These are phyloP conservation scores for Avicennia marina DNA, from an alignment of 257 asterid genomes.

Conservation along the genomic window DNA sequence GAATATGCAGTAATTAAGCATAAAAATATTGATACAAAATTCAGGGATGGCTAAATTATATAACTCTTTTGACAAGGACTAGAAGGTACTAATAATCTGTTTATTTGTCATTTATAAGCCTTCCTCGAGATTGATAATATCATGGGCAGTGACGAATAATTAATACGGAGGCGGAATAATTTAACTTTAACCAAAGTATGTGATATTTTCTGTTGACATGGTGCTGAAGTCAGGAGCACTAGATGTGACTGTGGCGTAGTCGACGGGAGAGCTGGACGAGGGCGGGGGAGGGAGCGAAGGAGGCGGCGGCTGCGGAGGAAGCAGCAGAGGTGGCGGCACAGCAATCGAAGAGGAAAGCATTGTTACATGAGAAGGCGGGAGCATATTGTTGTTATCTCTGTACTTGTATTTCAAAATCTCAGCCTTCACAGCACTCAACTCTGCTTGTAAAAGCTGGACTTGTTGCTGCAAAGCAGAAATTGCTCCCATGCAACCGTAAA, in stretches of 20 bases:
- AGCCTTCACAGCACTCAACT: constrained; percentile 44
- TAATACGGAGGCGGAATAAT: too few relatives aligned
- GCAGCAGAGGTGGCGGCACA: too few relatives aligned
- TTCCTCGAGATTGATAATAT: too few relatives aligned
- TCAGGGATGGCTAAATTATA: too few relatives aligned
- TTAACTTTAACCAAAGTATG: constrained; percentile 56
- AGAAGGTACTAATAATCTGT: too few relatives aligned
- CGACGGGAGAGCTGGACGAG: constrained; percentile 22
- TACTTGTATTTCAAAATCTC: constrained; percentile 59
- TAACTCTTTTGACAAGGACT: too few relatives aligned
- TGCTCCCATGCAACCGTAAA: constrained; percentile 88
- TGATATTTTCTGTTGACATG: constrained; percentile 41
- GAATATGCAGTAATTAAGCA: too few relatives aligned
- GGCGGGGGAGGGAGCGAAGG: constrained; percentile 27
- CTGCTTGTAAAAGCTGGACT: constrained; percentile 52
- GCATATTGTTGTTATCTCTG: too few relatives aligned
- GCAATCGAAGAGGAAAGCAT: constrained; percentile 49
- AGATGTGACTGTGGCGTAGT: constrained; percentile 37
- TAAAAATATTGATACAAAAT: too few relatives aligned
- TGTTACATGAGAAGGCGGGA: constrained; percentile 32
- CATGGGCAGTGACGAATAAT: too few relatives aligned
- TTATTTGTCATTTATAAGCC: too few relatives aligned
- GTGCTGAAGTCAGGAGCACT: constrained; percentile 43
- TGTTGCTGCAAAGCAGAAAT: constrained; percentile 70
- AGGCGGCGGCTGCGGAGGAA: constrained; percentile 32